Evolutionary conservation across 495 filamentous ascomycete genomes (phyloP).

Genomic region (Collariella sp.): DNA sequence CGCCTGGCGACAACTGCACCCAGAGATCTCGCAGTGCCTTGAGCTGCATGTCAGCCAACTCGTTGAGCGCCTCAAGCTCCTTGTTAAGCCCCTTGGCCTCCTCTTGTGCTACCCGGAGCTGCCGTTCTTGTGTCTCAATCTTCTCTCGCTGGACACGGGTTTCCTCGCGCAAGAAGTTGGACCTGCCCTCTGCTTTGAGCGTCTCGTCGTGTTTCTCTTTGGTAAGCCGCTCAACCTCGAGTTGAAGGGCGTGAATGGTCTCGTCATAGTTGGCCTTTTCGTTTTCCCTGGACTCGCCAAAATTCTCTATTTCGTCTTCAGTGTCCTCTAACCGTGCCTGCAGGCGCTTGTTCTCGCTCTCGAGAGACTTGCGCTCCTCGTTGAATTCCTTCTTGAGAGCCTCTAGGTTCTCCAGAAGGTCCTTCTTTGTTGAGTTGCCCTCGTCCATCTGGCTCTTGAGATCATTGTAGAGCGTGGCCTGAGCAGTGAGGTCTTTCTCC

Average conservation of each 20-base stretch:
- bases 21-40: constrained; percentile 54
- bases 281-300: constrained; percentile 73
- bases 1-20: constrained; percentile 50
- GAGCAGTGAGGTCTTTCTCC: constrained; percentile 54
- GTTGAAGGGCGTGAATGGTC: constrained; percentile 56
- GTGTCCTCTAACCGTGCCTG: constrained; percentile 72
- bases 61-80: constrained; percentile 40
- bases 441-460: constrained; percentile 69
- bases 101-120: constrained; percentile 47
- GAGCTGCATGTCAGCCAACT: constrained; percentile 44
- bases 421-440: constrained; percentile 81
- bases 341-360: constrained; percentile 65
- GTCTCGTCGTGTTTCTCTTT: constrained; percentile 49
- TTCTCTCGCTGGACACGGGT: constrained; percentile 46
- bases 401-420: constrained; percentile 90
- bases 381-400: constrained; percentile 82
- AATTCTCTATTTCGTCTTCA: constrained; percentile 81
- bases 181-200: constrained; percentile 47
- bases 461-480: constrained; percentile 51
- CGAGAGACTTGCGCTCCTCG: constrained; percentile 69
- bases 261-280: constrained; percentile 62
- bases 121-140: constrained; percentile 43
- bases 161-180: constrained; percentile 49
- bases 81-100: constrained; percentile 41
- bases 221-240: constrained; percentile 56